Conservation (phyloP, 805 yeast species). For the Pichia nakasei region DNA sequence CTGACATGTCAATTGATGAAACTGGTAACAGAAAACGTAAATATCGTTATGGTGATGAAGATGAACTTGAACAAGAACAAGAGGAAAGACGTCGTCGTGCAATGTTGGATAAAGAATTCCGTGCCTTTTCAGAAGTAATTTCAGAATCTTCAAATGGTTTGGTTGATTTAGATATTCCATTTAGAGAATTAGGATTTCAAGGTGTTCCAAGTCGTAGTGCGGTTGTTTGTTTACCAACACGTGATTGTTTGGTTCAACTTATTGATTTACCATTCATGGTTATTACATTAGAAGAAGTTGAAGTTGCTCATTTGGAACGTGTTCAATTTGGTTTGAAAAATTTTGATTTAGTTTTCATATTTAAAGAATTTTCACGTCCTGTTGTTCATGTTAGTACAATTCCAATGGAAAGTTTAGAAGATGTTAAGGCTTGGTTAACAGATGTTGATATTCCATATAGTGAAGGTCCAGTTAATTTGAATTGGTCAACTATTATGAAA, state of each 20-base stretch:
- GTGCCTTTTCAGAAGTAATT: slow-evolving; percentile 79
- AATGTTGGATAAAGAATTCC: slow-evolving; percentile 85
- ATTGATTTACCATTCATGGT: slow-evolving; percentile 94
- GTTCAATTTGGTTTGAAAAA: slow-evolving; percentile 95
- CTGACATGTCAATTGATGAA: slow-evolving; percentile 93
- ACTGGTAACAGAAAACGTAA: slow-evolving; percentile 89
- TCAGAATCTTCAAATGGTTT: slow-evolving; percentile 80
- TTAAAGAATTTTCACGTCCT: slow-evolving; percentile 80
- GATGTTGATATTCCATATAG: slow-evolving; percentile 93
- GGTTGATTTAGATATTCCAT: slow-evolving; percentile 86
- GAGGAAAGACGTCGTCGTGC: slow-evolving; percentile 93
- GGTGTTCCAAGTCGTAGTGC: slow-evolving; percentile 97
- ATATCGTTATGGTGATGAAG: slow-evolving; percentile 92
- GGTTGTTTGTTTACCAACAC: slow-evolving; percentile 91
- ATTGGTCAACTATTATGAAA: slow-evolving; percentile 94
- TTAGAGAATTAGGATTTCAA: slow-evolving; percentile 91
- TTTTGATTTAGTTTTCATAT: slow-evolving; percentile 93
- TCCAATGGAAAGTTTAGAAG: slow-evolving; percentile 86
- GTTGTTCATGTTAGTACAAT: slow-evolving; percentile 91
- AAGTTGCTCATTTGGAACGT: slow-evolving; percentile 91
- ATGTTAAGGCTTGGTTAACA: slow-evolving; percentile 93
- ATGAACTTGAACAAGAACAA: slow-evolving; percentile 96
- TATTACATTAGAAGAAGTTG: slow-evolving; percentile 83
- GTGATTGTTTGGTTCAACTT: slow-evolving; percentile 91
- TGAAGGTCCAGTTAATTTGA: slow-evolving; percentile 92